Conservation (phyloP, 2,329 filamentous ascomycete species). For the Corynespora cassiicola region DNA sequence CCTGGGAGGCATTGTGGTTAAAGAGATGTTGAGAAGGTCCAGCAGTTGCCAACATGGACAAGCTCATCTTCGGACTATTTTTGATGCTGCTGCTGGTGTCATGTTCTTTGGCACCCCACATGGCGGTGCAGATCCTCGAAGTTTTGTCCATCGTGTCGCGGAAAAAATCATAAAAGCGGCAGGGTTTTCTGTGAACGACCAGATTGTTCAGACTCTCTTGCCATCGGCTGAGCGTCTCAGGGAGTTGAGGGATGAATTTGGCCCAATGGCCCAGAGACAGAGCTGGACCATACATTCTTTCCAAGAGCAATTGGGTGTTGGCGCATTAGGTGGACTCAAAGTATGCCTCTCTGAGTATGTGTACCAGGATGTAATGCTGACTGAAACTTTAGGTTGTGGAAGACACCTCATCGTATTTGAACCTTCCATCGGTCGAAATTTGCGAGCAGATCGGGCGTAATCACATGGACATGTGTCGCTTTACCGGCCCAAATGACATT, state of each 20-base stretch:
- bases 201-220: constrained; percentile 42
- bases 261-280: constrained; percentile 31
- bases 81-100: constrained; percentile 34
- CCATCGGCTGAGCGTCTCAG: constrained; percentile 42
- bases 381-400: constrained; percentile 37
- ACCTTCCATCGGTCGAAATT: constrained; percentile 35
- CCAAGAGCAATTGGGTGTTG: constrained; percentile 36
- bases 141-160: constrained; percentile 26
- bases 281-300: constrained; percentile 46
- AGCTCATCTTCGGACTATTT: constrained; percentile 23
- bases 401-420: constrained; percentile 46
- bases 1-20: constrained; percentile 34
- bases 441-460: constrained; percentile 36
- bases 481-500: constrained; percentile 15
- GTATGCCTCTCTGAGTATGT: constrained; percentile 11
- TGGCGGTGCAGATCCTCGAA: constrained; percentile 31
- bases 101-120: constrained; percentile 48
- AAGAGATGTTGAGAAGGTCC: constrained; percentile 21
- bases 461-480: constrained; percentile 35
- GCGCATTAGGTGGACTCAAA: constrained; percentile 19
- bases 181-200: constrained; percentile 37
- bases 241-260: constrained; percentile 35
- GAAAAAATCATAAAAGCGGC: constrained; percentile 25
- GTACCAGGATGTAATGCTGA: too few relatives aligned
- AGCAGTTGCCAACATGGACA: constrained; percentile 18